These are phyloP conservation scores for Irineochytrium annulatum DNA, from an alignment of 192 early-diverging fungal species.

Conservation along the genomic window DNA sequence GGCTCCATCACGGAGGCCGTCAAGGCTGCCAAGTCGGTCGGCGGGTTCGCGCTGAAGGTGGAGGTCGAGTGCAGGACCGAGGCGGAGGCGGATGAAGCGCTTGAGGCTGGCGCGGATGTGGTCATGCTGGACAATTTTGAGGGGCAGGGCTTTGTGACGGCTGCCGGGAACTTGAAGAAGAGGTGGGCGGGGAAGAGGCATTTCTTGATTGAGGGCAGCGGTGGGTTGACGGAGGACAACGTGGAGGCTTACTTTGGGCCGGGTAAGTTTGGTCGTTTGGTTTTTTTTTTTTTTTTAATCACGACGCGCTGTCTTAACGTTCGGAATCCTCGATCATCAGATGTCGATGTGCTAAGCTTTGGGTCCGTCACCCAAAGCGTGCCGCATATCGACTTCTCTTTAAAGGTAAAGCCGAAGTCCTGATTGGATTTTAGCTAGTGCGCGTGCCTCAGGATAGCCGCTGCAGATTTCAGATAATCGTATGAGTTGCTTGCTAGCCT, in stretches of 20 bases:
- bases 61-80: slow-evolving; percentile 95
- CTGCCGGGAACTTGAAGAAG: slow-evolving; percentile 73
- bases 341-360: slow-evolving; percentile 89
- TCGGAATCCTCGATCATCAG: slow-evolving; percentile 17
- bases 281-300: neutral
- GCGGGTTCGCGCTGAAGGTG: slow-evolving; percentile 92
- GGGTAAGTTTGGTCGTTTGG: slow-evolving; percentile 46
- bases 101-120: slow-evolving; percentile 92
- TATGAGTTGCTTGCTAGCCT: too few species aligned
- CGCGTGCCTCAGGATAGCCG: too few species aligned
- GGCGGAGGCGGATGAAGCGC: slow-evolving; percentile 91
- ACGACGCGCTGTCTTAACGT: neutral
- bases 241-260: slow-evolving; percentile 73
- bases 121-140: slow-evolving; percentile 97
- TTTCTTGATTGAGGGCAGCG: slow-evolving; percentile 85
- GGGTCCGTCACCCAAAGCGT: slow-evolving; percentile 91
- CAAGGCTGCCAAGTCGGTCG: slow-evolving; percentile 67
- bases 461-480: too few species aligned
- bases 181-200: slow-evolving; percentile 59
- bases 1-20: slow-evolving; percentile 94
- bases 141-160: slow-evolving; percentile 58
- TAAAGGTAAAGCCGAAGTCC: slow-evolving; percentile 73
- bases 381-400: slow-evolving; percentile 93
- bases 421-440: too few species aligned
- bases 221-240: slow-evolving; percentile 90